Conservation (phyloP, 1,284 basidiomycete genomes). For the Hymenochaete sp. region DNA sequence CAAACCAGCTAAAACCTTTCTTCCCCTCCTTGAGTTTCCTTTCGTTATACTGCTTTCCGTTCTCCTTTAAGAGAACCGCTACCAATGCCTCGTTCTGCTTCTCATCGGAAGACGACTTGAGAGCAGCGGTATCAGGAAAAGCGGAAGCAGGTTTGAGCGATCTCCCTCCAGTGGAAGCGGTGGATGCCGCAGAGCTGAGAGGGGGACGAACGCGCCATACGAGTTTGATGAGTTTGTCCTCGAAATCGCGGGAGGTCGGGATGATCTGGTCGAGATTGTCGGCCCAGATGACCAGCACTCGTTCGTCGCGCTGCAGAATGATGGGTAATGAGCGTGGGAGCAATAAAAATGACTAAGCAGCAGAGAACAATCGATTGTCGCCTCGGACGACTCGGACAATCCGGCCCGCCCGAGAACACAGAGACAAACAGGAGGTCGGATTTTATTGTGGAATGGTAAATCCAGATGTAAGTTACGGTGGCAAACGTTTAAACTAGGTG, state of each 20-base stretch:
- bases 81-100: neutral
- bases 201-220: slow-evolving; percentile 57
- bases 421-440: too few species aligned
- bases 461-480: too few species aligned
- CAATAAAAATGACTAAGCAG: too few species aligned
- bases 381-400: too few species aligned
- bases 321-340: slow-evolving; percentile 9
- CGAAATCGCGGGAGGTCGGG: slow-evolving; percentile 54
- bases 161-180: slow-evolving; percentile 29
- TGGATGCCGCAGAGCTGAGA: slow-evolving; percentile 24
- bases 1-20: slow-evolving; percentile 15
- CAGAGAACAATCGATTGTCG: too few species aligned
- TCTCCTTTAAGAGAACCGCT: neutral
- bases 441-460: too few species aligned
- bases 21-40: slow-evolving; percentile 7
- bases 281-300: slow-evolving; percentile 68
- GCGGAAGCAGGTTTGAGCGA: neutral
- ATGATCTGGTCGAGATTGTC: slow-evolving; percentile 67
- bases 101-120: slow-evolving; percentile 9
- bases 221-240: slow-evolving; percentile 72
- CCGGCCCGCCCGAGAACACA: too few species aligned
- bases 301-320: slow-evolving; percentile 52
- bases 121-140: slow-evolving; percentile 2
- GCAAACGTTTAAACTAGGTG: too few species aligned
- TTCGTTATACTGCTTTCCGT: neutral